These are phyloP conservation scores for Talaromyces nanjingensis DNA, from an alignment of 495 filamentous ascomycete genomes.

Conservation along the genomic window DNA sequence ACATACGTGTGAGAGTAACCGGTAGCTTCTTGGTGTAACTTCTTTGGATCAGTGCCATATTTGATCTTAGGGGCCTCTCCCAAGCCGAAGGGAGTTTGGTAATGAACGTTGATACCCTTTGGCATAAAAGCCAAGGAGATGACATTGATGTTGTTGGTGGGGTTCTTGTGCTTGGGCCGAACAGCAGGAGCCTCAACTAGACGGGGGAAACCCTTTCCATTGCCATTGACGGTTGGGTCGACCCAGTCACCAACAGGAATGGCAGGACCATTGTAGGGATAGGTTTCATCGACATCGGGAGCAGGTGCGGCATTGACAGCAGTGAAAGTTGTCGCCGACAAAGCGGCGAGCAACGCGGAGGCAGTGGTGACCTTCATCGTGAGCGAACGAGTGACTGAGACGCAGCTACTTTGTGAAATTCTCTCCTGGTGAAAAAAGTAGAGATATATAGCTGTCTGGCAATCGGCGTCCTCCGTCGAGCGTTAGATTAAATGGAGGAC, in stretches of 20 bases:
- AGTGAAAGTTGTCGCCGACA: conserved; percentile 12
- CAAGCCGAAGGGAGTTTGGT: conserved; percentile 48
- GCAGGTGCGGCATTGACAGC: conserved; percentile 13
- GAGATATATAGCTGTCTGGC: neutral
- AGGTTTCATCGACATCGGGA: conserved; percentile 29
- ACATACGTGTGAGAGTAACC: conserved; percentile 32
- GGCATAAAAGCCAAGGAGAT: conserved; percentile 44
- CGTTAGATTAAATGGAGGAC: neutral
- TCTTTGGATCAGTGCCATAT: conserved; percentile 27
- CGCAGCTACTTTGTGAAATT: neutral
- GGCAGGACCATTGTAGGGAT: conserved; percentile 40
- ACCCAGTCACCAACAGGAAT: conserved; percentile 47
- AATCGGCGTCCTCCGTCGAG: neutral
- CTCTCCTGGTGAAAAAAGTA: neutral
- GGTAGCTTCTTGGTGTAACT: conserved; percentile 22
- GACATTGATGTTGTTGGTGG: conserved; percentile 49
- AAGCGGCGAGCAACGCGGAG: conserved; percentile 14
- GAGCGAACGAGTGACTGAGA: neutral
- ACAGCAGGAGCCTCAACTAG: conserved; percentile 50
- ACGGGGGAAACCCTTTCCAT: conserved; percentile 45
- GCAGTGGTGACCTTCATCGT: conserved; percentile 8
- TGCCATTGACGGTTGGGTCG: conserved; percentile 41
- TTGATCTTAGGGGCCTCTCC: conserved; percentile 30
- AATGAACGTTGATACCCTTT: conserved; percentile 44
- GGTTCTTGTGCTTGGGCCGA: conserved; percentile 28